These are phyloP conservation scores for Scalesia atractyloides DNA, from an alignment of 129 eudicot species.

Conservation along the genomic window DNA sequence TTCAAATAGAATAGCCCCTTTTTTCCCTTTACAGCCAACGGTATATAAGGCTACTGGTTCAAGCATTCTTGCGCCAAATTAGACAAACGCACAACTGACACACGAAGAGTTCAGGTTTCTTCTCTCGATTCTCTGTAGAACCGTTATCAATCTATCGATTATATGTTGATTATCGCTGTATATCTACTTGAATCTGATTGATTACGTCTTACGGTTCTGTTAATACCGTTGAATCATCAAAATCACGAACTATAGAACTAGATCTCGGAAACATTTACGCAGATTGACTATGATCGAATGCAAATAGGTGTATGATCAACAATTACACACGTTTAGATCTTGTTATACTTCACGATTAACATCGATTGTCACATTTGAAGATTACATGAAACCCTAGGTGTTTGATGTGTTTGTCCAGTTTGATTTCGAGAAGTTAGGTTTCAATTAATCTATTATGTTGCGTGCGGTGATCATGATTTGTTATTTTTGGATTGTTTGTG, in stretches of 20 bases:
- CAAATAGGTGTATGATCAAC: not conserved
- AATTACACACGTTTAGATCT: slow-evolving; percentile 3
- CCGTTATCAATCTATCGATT: slow-evolving; percentile 1
- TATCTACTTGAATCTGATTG: slow-evolving; percentile 8
- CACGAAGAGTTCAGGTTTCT: slow-evolving; percentile 25
- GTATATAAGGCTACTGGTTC: slow-evolving; percentile 22
- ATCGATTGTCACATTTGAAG: slow-evolving; percentile 8
- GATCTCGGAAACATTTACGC: slow-evolving; percentile 2
- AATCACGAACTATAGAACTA: slow-evolving; percentile 4
- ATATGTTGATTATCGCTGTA: not conserved
- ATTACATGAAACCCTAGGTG: slow-evolving; percentile 16
- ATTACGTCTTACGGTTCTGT: slow-evolving; percentile 13
- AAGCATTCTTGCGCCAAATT: slow-evolving; percentile 35
- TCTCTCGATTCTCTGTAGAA: slow-evolving; percentile 13
- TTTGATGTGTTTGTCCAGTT: slow-evolving; percentile 11
- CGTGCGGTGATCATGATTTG: too few species aligned
- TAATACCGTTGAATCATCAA: slow-evolving; percentile 4
- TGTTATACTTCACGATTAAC: not conserved
- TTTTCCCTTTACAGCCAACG: not conserved
- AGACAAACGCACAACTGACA: slow-evolving; percentile 2
- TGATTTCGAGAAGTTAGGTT: not conserved
- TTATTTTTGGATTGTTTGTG: too few species aligned
- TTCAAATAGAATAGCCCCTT: not conserved
- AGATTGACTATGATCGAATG: slow-evolving; percentile 5
- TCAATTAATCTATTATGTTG: not conserved